Conservation (phyloP, 2,329 filamentous ascomycete genomes). For the Nemania serpens region DNA sequence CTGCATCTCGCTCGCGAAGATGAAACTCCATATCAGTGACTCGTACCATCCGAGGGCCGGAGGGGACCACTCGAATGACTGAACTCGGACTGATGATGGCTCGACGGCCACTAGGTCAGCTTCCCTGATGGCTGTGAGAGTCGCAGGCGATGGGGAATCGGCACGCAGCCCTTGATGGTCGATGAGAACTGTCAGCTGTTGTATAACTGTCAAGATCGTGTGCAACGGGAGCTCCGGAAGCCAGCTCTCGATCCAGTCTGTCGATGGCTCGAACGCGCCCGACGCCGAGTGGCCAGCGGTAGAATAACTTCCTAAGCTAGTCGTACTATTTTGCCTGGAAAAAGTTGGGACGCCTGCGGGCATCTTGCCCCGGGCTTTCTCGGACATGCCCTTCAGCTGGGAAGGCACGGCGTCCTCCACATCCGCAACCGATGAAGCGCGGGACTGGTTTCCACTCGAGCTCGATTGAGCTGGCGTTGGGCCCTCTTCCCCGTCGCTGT, state of each 20-base stretch:
- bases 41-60: conserved; percentile 95
- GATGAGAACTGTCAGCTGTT: conserved; percentile 64
- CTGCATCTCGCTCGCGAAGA: conserved; percentile 89
- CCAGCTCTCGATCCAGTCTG: conserved; percentile 91
- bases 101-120: conserved; percentile 74
- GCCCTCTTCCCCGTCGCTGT: conserved; percentile 53
- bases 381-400: conserved; percentile 90
- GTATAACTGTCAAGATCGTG: conserved; percentile 78
- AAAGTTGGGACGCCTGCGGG: conserved; percentile 82
- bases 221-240: conserved; percentile 89
- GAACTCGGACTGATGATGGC: conserved; percentile 73
- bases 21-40: conserved; percentile 88
- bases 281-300: conserved; percentile 59
- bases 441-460: conserved; percentile 64
- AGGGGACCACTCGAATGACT: conserved; percentile 93
- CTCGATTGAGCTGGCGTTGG: conserved; percentile 67
- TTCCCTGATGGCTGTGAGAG: conserved; percentile 60
- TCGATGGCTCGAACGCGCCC: conserved; percentile 75
- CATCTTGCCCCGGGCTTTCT: conserved; percentile 96
- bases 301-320: conserved; percentile 73
- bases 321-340: conserved; percentile 87
- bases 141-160: conserved; percentile 51
- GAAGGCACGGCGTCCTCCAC: conserved; percentile 79
- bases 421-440: conserved; percentile 69
- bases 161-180: conserved; percentile 53